Evolutionary conservation across 2,329 filamentous ascomycete genomes (phyloP), one percentile per base, ranked within the genome.

Genomic region (Helotiales sp.): DNA sequence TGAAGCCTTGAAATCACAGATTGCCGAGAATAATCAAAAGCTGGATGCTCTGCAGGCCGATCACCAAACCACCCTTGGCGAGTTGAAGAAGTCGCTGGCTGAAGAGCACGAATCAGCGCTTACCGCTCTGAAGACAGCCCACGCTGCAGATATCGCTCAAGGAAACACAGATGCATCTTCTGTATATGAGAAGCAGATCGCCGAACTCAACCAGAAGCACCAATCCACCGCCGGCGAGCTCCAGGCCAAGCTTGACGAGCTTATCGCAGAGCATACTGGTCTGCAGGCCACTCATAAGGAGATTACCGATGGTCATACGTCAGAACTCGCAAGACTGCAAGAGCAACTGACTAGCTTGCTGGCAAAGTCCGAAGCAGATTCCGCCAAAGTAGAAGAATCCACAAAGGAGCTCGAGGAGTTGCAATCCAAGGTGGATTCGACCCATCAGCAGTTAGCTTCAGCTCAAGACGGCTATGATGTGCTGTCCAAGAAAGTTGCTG

Each of bases 161-260:
- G 77, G 75, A 55, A 74, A 77, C 63, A 66, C 75, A 0, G 73
- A 79, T 49, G 72, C 74, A 8, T 73, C 74, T 12, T 77, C 68
- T 29, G 53, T 76, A 1, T 78, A 82, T 29, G 78, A 83, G 58
- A 73, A 78, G 55, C 74, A 77, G 19, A 68, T 85, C 27, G 71
- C 75, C 9, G 80, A 82, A 9, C 72, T 85, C 47, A 81, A 79
- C 66, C 64, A 75, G 3, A 72, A 72, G 48, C 81, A 86, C 60
- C 80, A 84, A 54, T 66, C 74, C 10, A 71, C 74, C 3, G 66
- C 78, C 29, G 75, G 74, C 24, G 78, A 79, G 19, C 71, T 87
- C 46, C 79, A 86, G 70, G 78, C 75, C 66, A 80, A 82, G 70
- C 75, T 87, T 30, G 78, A 83, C 19, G 78, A 81, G 38, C 69